phyloP scores from a whole-genome alignment of 129 eudicot species.

The Gnaphalium uliginosum region DNA sequence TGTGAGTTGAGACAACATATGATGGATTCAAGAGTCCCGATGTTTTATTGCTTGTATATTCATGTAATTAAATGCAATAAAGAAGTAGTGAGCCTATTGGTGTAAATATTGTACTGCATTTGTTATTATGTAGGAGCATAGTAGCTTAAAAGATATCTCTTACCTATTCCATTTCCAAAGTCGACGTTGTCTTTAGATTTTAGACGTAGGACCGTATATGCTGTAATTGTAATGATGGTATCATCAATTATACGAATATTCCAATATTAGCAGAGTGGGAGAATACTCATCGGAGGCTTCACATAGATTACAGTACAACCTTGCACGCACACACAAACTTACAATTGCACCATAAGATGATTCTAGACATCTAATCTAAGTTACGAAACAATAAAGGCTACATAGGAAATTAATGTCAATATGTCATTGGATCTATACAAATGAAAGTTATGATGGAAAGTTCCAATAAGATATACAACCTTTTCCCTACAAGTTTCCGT shows the following conservation, averaged over 20 bases:
- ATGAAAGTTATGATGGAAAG: neutral
- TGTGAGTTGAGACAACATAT: conserved; percentile 26
- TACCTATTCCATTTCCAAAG: neutral
- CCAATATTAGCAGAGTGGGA: conserved; percentile 1
- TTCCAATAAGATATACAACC: neutral
- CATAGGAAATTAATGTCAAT: neutral
- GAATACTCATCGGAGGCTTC: neutral
- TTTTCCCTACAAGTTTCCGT: neutral
- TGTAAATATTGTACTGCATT: neutral
- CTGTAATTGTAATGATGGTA: conserved; percentile 9
- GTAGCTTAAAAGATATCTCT: neutral
- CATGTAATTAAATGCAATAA: neutral
- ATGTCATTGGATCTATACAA: conserved; percentile 3
- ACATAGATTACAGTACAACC: conserved; percentile 10
- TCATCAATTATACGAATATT: neutral
- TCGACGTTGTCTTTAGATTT: neutral
- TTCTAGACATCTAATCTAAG: conserved; percentile 2
- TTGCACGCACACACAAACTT: neutral
- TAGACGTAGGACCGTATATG: neutral
- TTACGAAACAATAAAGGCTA: conserved; percentile 4
- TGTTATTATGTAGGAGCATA: neutral
- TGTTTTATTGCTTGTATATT: no score
- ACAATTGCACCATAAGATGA: neutral
- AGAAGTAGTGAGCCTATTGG: neutral
- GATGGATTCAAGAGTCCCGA: conserved; percentile 35